Percentiles rank a stretch among this genome's conserved stretches.
These are phyloP conservation scores for Podaxis carcinomalis DNA, from an alignment of 768 basidiomycete species.

Conservation along the genomic window DNA sequence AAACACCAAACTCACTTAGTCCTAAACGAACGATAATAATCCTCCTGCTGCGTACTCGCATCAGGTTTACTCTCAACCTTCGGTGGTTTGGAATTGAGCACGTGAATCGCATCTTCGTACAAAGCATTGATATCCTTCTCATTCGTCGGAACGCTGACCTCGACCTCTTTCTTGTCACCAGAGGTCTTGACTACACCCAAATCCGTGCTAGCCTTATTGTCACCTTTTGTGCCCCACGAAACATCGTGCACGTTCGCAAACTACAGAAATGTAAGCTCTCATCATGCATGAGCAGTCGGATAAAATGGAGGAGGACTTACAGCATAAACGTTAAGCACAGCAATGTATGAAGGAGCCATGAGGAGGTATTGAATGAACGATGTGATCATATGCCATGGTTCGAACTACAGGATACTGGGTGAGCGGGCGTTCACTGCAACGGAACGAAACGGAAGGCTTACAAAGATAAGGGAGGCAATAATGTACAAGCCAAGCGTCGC, in stretches of 20 bases:
- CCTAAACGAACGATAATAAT: conserved; percentile 85
- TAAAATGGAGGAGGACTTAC: conserved; percentile 31
- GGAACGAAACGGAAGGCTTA: conserved; percentile 37
- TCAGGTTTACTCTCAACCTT: conserved; percentile 66
- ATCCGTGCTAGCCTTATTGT: conserved; percentile 80
- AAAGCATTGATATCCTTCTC: conserved; percentile 86
- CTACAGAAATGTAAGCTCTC: conserved; percentile 25
- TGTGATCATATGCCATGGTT: conserved; percentile 99
- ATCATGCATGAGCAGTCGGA: neutral
- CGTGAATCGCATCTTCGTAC: conserved; percentile 88
- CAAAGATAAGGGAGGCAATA: conserved; percentile 77
- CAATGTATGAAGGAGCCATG: conserved; percentile 91
- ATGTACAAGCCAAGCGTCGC: conserved; percentile 92
- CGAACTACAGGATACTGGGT: conserved; percentile 51
- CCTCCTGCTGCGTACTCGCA: conserved; percentile 63
- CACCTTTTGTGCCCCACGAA: conserved; percentile 95
- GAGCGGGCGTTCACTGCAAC: neutral
- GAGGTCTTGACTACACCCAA: conserved; percentile 74
- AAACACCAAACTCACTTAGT: conserved; percentile 78
- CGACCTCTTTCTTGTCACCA: conserved; percentile 77
- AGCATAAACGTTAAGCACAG: conserved; percentile 89
- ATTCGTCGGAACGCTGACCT: conserved; percentile 79
- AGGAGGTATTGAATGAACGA: conserved; percentile 91
- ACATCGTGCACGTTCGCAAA: conserved; percentile 90
- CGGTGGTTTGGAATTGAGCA: conserved; percentile 73